Conservation (phyloP, 768 basidiomycete genomes). For the Tephrocybe sp. region DNA sequence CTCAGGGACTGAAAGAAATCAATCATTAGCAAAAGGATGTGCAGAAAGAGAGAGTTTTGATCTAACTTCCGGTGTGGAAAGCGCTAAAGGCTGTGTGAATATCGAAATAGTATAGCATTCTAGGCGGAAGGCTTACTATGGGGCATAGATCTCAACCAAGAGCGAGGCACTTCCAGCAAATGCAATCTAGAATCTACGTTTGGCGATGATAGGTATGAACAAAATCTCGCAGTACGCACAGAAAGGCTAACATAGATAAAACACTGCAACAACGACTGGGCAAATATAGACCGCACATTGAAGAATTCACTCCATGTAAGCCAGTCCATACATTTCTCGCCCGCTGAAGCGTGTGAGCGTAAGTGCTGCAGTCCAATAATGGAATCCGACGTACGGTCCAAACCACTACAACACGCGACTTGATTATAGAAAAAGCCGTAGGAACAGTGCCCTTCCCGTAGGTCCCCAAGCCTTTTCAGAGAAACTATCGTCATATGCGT, state of each 20-base stretch:
- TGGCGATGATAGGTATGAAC: background rate
- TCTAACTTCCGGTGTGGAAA: constrained; percentile 79
- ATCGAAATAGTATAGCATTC: constrained; percentile 1
- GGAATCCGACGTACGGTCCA: constrained; percentile 48
- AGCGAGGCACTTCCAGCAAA: constrained; percentile 66
- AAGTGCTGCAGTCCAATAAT: background rate
- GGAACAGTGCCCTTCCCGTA: constrained; percentile 67
- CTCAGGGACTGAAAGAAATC: constrained; percentile 56
- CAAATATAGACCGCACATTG: constrained; percentile 52
- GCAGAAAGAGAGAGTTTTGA: background rate
- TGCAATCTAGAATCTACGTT: constrained; percentile 39
- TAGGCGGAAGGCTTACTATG: constrained; percentile 49
- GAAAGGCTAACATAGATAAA: constrained; percentile 64
- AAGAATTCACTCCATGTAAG: constrained; percentile 66
- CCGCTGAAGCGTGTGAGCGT: constrained; percentile 40
- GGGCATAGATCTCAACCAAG: constrained; percentile 65
- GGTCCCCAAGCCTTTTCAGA: constrained; percentile 57
- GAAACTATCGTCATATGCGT: background rate
- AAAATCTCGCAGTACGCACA: constrained; percentile 36
- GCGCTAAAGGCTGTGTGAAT: constrained; percentile 40
- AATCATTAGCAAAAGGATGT: background rate
- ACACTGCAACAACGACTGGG: constrained; percentile 63
- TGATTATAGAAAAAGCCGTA: constrained; percentile 75
- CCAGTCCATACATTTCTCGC: constrained; percentile 69
- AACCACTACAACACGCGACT: constrained; percentile 67